These are phyloP conservation scores for Eucalyptus curtisii DNA, from an alignment of 345 rosid genomes.

Conservation along the genomic window DNA sequence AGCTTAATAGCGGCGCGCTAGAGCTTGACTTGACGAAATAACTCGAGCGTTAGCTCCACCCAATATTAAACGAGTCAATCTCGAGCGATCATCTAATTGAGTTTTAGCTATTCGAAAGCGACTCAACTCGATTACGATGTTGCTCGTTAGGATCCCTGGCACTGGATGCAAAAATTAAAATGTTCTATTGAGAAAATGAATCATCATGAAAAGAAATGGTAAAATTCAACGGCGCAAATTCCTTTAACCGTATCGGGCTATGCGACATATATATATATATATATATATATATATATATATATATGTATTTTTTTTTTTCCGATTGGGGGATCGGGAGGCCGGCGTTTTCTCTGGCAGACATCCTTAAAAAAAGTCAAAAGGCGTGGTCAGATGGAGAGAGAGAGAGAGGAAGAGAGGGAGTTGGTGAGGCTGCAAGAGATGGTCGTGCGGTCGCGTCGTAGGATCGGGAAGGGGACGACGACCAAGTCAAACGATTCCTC, in stretches of 20 bases:
- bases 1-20: fast-evolving
- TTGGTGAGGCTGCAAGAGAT: neutral
- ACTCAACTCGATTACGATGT: neutral
- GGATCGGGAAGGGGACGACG: neutral
- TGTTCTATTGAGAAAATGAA: neutral
- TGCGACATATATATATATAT: too few species aligned
- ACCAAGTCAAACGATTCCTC: neutral
- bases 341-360: neutral
- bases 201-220: neutral
- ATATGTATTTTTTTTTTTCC: too few species aligned
- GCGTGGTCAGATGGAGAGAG: neutral
- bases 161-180: neutral
- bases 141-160: neutral
- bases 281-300: too few species aligned
- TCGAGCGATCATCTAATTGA: neutral
- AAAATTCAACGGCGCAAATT: neutral
- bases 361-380: neutral
- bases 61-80: neutral
- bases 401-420: neutral
- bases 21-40: neutral
- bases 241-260: fast-evolving
- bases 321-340: neutral
- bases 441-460: neutral
- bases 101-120: neutral
- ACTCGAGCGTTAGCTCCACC: neutral